Evolutionary conservation across 108 stramenopile species (phyloP).

Genomic region (Stephanodiscus triporus): DNA sequence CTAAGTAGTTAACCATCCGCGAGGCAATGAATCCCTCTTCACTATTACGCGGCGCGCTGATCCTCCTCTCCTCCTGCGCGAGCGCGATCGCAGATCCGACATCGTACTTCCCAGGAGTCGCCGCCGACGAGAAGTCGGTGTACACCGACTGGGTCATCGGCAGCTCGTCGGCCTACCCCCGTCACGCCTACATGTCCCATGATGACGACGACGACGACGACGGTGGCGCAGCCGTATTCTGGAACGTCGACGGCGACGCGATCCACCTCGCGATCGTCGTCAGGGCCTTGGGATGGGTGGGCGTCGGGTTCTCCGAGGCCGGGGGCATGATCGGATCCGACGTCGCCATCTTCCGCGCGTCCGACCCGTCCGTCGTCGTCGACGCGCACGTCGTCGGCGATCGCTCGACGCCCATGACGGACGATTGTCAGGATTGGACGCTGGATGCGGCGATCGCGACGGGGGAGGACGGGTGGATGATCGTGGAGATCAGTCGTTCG

Average conservation of each 20-base stretch:
- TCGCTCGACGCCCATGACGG: conserved; percentile 12
- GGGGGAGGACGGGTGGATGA: conserved; percentile 47
- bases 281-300: conserved; percentile 33
- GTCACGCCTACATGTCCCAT: not conserved
- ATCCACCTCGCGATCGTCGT: conserved; percentile 30
- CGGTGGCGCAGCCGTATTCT: conserved; percentile 31
- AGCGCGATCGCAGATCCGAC: too few species aligned
- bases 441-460: not conserved
- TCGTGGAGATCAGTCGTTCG: conserved; percentile 56
- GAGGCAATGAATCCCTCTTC: not conserved
- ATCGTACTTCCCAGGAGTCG: too few species aligned
- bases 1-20: too few species aligned
- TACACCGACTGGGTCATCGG: not conserved
- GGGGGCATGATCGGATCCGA: conserved; percentile 42
- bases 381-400: conserved; percentile 56
- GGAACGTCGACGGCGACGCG: conserved; percentile 19
- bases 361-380: conserved; percentile 28
- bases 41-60: not conserved
- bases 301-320: conserved; percentile 34
- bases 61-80: too few species aligned
- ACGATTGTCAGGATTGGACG: conserved; percentile 61
- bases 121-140: not conserved
- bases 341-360: conserved; percentile 13
- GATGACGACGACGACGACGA: conserved; percentile 7
- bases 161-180: not conserved